phyloP scores from a whole-genome alignment of 768 basidiomycete genomes.

The Agrocybe pediades region DNA sequence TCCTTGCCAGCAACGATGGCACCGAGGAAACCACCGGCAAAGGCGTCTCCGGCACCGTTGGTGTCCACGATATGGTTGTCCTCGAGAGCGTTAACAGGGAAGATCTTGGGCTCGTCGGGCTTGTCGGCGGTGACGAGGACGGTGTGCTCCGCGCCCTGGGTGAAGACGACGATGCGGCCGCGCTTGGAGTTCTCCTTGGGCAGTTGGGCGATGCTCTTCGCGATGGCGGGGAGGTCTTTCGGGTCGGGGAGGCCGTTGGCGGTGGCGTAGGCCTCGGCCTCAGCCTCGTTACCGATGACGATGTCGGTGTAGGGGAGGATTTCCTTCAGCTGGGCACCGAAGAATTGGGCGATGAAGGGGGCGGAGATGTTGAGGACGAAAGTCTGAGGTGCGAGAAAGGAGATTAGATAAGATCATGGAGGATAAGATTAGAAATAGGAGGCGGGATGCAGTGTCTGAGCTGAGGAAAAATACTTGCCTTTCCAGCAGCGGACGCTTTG shows the following conservation, averaged over 20 bases:
- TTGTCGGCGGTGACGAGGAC: constrained; percentile 66
- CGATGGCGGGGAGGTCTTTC: constrained; percentile 68
- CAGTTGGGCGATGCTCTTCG: constrained; percentile 71
- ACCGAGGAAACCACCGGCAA: constrained; percentile 95
- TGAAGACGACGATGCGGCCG: constrained; percentile 86
- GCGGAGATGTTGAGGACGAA: constrained; percentile 95
- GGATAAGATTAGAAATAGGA: background rate
- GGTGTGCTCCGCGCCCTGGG: constrained; percentile 84
- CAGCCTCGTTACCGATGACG: constrained; percentile 94
- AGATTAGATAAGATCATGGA: background rate
- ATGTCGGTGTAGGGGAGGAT: constrained; percentile 86
- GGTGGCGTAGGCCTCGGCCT: constrained; percentile 85
- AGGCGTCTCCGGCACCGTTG: constrained; percentile 97
- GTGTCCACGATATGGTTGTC: constrained; percentile 86
- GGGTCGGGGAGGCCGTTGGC: constrained; percentile 69
- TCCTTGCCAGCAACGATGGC: constrained; percentile 79
- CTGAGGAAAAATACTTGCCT: constrained; percentile 48
- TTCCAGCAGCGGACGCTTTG: constrained; percentile 72
- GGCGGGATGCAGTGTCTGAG: too few species aligned
- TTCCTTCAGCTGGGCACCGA: constrained; percentile 76
- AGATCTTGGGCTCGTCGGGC: constrained; percentile 55
- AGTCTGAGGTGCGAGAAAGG: constrained; percentile 47
- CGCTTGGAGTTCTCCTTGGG: constrained; percentile 77
- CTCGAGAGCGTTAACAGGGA: constrained; percentile 56
- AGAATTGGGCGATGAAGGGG: constrained; percentile 96